These are phyloP conservation scores for Penicillium turbatum DNA, from an alignment of 495 filamentous ascomycete species.

Conservation along the genomic window DNA sequence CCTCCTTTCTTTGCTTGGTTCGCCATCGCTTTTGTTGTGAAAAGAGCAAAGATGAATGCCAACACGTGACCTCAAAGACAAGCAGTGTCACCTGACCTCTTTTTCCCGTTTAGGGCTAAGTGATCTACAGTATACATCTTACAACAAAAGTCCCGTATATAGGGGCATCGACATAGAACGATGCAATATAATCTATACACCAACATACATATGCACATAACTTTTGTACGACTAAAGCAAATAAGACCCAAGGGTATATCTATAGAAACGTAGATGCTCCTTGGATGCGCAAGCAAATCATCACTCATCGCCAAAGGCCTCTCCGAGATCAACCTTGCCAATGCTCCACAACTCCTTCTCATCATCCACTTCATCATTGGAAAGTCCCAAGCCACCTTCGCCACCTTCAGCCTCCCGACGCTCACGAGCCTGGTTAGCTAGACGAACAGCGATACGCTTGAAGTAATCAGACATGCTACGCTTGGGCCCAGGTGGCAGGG, in stretches of 20 bases:
- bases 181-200: slow-evolving; percentile 8
- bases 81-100: slow-evolving; percentile 2
- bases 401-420: slow-evolving; percentile 87
- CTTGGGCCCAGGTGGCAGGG: slow-evolving; percentile 65
- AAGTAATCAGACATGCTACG: slow-evolving; percentile 96
- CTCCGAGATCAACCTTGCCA: slow-evolving; percentile 81
- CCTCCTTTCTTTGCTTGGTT: not conserved
- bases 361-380: slow-evolving; percentile 87
- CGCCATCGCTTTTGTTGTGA: not conserved
- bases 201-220: slow-evolving; percentile 12
- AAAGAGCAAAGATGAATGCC: not conserved
- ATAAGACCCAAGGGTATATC: slow-evolving; percentile 25
- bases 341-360: slow-evolving; percentile 94
- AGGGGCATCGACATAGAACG: not conserved
- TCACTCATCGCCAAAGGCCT: slow-evolving; percentile 53
- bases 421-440: slow-evolving; percentile 80
- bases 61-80: slow-evolving; percentile 4
- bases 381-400: slow-evolving; percentile 74
- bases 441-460: slow-evolving; percentile 78
- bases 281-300: slow-evolving; percentile 19
- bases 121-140: not conserved
- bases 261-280: slow-evolving; percentile 23
- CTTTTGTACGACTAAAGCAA: slow-evolving; percentile 22
- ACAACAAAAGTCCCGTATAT: not conserved
- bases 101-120: slow-evolving; percentile 3